These are phyloP conservation scores for Lachnellula subtilissima DNA, from an alignment of 2,329 filamentous ascomycete species.

Conservation along the genomic window DNA sequence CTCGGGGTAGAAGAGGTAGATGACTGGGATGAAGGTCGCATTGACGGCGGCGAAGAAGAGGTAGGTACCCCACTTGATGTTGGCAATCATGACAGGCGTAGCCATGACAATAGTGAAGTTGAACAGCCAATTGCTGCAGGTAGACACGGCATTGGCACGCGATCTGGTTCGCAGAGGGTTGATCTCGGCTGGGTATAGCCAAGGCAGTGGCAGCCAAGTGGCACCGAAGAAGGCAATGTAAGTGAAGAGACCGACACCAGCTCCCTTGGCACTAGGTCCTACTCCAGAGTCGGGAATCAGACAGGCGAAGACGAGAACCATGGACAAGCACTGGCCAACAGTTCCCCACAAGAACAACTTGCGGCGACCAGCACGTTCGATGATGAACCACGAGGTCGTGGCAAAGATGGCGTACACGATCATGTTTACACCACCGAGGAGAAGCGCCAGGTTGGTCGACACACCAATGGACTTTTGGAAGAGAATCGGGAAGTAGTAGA, in stretches of 20 bases:
- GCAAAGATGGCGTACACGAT: slow-evolving; percentile 50
- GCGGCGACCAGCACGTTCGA: slow-evolving; percentile 60
- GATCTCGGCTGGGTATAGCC: slow-evolving; percentile 59
- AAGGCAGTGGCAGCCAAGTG: slow-evolving; percentile 57
- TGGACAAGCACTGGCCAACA: slow-evolving; percentile 57
- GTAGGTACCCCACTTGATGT: slow-evolving; percentile 34
- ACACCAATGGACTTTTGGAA: slow-evolving; percentile 45
- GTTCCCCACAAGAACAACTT: slow-evolving; percentile 69
- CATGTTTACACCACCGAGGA: slow-evolving; percentile 53
- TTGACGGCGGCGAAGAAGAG: slow-evolving; percentile 36
- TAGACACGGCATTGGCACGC: slow-evolving; percentile 59
- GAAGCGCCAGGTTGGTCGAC: slow-evolving; percentile 44
- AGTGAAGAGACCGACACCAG: slow-evolving; percentile 53
- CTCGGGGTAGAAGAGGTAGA: slow-evolving; percentile 42
- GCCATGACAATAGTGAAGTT: slow-evolving; percentile 50
- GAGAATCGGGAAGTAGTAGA: slow-evolving; percentile 47
- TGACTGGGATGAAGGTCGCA: slow-evolving; percentile 35
- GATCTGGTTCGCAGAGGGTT: slow-evolving; percentile 55
- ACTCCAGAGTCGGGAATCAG: slow-evolving; percentile 30
- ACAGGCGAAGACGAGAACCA: slow-evolving; percentile 50
- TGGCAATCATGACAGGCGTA: slow-evolving; percentile 35
- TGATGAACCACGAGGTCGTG: slow-evolving; percentile 46
- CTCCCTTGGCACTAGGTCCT: slow-evolving; percentile 30
- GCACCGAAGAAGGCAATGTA: slow-evolving; percentile 59
- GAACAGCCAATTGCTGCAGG: slow-evolving; percentile 46